Percentiles rank a stretch among this genome's conserved stretches.
Evolutionary conservation across 148 eudicot species (phyloP).

Genomic region (Persicaria maculosa): DNA sequence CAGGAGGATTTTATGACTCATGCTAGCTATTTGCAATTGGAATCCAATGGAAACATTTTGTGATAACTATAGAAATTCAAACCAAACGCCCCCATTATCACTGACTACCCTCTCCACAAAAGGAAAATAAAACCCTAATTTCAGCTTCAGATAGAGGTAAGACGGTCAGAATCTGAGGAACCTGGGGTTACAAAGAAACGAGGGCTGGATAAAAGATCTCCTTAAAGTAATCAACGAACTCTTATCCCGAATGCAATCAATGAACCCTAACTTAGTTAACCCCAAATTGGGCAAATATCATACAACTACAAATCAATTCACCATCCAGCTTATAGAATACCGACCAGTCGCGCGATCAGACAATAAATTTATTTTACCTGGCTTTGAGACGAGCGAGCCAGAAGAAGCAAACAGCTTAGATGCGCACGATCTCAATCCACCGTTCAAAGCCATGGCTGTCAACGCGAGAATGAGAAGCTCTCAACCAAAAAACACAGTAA

Average conservation of each 20-base stretch:
- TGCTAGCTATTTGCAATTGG: no score
- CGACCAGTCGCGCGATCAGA: constrained; percentile 1
- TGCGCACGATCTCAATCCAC: constrained; percentile 51
- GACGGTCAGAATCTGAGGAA: neutral
- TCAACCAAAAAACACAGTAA: neutral
- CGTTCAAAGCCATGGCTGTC: constrained; percentile 55
- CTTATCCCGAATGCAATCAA: neutral
- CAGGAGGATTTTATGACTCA: no score
- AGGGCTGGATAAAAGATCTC: neutral
- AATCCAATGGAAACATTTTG: no score
- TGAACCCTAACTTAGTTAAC: neutral
- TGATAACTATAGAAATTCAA: no score
- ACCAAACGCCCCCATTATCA: no score
- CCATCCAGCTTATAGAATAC: neutral
- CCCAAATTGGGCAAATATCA: neutral
- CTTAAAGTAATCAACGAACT: neutral
- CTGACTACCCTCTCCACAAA: no score
- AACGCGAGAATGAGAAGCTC: constrained; percentile 3
- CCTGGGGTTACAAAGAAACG: neutral
- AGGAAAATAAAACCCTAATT: neutral
- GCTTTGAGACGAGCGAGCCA: constrained; percentile 37
- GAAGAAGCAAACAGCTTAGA: constrained; percentile 48
- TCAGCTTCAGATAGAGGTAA: neutral
- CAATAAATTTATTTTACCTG: constrained; percentile 33
- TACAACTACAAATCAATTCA: neutral